Conservation (phyloP, 345 rosid genomes). For the Citrus medica region DNA sequence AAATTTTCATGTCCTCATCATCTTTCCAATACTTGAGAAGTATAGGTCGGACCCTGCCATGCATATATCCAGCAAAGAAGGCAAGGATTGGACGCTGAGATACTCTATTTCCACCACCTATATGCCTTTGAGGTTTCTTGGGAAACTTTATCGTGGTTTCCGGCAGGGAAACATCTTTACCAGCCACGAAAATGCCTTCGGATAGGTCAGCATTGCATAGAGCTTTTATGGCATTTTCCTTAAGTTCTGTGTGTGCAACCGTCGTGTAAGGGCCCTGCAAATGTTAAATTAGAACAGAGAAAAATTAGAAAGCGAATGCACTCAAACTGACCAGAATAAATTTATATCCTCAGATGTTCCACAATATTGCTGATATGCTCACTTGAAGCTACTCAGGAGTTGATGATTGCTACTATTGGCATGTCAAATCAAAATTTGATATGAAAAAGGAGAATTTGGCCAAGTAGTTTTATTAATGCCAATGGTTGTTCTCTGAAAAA, state of each 20-base stretch:
- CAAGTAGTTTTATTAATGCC: neutral
- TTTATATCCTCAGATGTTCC: neutral
- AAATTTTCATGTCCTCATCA: constrained; percentile 78
- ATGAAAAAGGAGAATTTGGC: neutral
- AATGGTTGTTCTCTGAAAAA: neutral
- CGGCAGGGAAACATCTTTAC: constrained; percentile 79
- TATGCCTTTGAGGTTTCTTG: constrained; percentile 49
- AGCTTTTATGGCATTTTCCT: constrained; percentile 63
- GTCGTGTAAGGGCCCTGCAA: constrained; percentile 87
- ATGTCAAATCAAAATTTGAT: neutral
- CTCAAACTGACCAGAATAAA: neutral
- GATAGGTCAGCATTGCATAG: constrained; percentile 81
- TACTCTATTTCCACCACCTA: constrained; percentile 73
- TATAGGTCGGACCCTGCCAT: constrained; percentile 75
- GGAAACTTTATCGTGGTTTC: constrained; percentile 80
- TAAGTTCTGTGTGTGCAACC: constrained; percentile 58
- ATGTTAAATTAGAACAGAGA: constrained; percentile 6
- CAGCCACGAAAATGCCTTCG: constrained; percentile 57
- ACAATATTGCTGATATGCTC: neutral
- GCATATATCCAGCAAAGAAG: constrained; percentile 87
- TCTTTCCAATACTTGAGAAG: constrained; percentile 81
- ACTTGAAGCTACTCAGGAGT: neutral
- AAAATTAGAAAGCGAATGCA: neutral
- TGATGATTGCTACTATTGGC: neutral
- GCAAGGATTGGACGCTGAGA: constrained; percentile 87